These are phyloP conservation scores for Ganoderma sinense DNA, from an alignment of 1,284 basidiomycete species.

Conservation along the genomic window DNA sequence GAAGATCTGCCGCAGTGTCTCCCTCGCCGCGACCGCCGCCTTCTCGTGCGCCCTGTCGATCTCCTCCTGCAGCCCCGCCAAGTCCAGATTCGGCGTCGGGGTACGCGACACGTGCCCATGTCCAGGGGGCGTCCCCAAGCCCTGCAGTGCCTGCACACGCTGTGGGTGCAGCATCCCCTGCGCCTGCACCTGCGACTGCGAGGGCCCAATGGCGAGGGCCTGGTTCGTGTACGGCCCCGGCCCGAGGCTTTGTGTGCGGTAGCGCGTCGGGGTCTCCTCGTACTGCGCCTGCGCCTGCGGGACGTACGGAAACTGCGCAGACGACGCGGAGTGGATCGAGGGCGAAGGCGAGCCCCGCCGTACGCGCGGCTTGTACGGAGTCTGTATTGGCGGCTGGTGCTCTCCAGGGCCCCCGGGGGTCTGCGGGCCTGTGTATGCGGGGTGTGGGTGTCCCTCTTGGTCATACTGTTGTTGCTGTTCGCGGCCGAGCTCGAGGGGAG, in stretches of 20 bases:
- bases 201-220: conserved; percentile 48
- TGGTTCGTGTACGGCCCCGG: conserved; percentile 52
- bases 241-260: conserved; percentile 25
- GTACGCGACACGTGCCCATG: conserved; percentile 61
- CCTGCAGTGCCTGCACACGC: conserved; percentile 47
- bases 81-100: conserved; percentile 74
- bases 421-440: conserved; percentile 33
- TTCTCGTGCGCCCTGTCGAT: conserved; percentile 80
- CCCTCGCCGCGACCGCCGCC: conserved; percentile 67
- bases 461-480: conserved; percentile 44
- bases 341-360: conserved; percentile 47
- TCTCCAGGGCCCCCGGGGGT: conserved; percentile 47
- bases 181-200: conserved; percentile 44
- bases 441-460: conserved; percentile 29
- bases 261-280: conserved; percentile 58
- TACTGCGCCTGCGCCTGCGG: conserved; percentile 35
- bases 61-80: conserved; percentile 76
- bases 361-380: conserved; percentile 78
- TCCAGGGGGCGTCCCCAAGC: conserved; percentile 20
- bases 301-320: conserved; percentile 31
- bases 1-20: conserved; percentile 89
- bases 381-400: conserved; percentile 55
- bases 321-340: conserved; percentile 40
- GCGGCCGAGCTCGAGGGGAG: conserved; percentile 62
- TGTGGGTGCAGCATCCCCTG: conserved; percentile 46